Base-by-base conservation (phyloP, 75 land plant genomes). In the Ceratopteris richardii region DNA sequence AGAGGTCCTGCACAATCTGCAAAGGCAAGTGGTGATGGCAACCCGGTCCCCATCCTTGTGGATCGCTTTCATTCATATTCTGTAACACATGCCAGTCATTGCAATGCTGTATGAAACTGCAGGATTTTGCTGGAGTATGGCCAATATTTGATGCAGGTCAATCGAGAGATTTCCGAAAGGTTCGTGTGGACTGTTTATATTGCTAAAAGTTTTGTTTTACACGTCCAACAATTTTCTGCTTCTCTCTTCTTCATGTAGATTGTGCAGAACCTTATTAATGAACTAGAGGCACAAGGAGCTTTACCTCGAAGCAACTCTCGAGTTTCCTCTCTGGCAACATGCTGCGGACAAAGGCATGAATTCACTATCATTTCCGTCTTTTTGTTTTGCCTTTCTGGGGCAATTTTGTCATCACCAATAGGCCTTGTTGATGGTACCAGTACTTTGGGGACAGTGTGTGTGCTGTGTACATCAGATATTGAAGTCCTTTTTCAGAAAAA, bases 41-140 rank as follows among this genome's bases (percentile, higher is more conserved):
- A n/a, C n/a, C n/a, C n/a, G n/a, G n/a, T n/a, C n/a, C n/a, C n/a
- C n/a, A n/a, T n/a, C n/a, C n/a, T n/a, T n/a, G n/a, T n/a, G n/a
- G n/a, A n/a, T n/a, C n/a, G n/a, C n/a, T n/a, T n/a, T n/a, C n/a
- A n/a, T n/a, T n/a, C n/a, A n/a, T n/a, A n/a, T n/a, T n/a, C n/a
- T n/a, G n/a, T n/a, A n/a, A n/a, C n/a, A n/a, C n/a, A n/a, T n/a
- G n/a, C n/a, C n/a, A n/a, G n/a, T n/a, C n/a, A n/a, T n/a, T n/a
- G n/a, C n/a, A n/a, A n/a, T n/a, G n/a, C n/a, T n/a, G n/a, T n/a
- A n/a, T n/a, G n/a, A n/a, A n/a, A 2, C 50, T 46, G 43, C 80
- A 94, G 98, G 98, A 94, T 68, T 94, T 94, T 66, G 98, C 94
- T 31, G 85, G 88, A 70, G 96, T 89, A 28, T 94, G 98, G 98